Evolutionary conservation across 2,329 filamentous ascomycete species (phyloP).

Genomic region (Cladosporium sp.): DNA sequence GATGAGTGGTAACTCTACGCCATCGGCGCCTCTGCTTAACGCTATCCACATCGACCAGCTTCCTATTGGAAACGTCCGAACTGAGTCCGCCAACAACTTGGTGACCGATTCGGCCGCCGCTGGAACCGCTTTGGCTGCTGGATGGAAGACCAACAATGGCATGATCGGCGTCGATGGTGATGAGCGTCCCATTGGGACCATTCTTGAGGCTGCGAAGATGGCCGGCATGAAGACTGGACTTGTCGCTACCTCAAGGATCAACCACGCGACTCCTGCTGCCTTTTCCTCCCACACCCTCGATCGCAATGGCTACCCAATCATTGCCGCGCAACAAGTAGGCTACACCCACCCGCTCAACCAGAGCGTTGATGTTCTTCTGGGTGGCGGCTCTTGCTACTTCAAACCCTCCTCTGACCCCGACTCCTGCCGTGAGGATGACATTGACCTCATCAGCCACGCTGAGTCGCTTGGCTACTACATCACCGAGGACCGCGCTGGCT

Average conservation of each 20-base stretch:
- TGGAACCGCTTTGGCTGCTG: constrained; percentile 38
- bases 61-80: constrained; percentile 28
- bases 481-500: constrained; percentile 34
- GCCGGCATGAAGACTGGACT: constrained; percentile 39
- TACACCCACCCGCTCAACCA: constrained; percentile 37
- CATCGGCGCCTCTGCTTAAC: constrained; percentile 11
- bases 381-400: constrained; percentile 41
- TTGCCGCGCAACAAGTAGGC: constrained; percentile 40
- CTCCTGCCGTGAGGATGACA: constrained; percentile 37
- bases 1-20: constrained; percentile 1
- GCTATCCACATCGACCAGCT: constrained; percentile 17
- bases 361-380: constrained; percentile 38
- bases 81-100: constrained; percentile 29
- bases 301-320: constrained; percentile 34
- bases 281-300: constrained; percentile 34
- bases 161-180: constrained; percentile 34
- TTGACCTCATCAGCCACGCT: constrained; percentile 36
- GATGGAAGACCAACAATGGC: constrained; percentile 38
- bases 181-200: constrained; percentile 34
- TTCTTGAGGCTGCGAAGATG: constrained; percentile 39
- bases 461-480: constrained; percentile 34
- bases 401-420: constrained; percentile 34
- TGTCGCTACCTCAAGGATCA: constrained; percentile 41
- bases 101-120: constrained; percentile 40
- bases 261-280: constrained; percentile 32